Base-by-base conservation (phyloP, 2,329 filamentous ascomycete genomes). In the Fonsecaea multimorphosa region DNA sequence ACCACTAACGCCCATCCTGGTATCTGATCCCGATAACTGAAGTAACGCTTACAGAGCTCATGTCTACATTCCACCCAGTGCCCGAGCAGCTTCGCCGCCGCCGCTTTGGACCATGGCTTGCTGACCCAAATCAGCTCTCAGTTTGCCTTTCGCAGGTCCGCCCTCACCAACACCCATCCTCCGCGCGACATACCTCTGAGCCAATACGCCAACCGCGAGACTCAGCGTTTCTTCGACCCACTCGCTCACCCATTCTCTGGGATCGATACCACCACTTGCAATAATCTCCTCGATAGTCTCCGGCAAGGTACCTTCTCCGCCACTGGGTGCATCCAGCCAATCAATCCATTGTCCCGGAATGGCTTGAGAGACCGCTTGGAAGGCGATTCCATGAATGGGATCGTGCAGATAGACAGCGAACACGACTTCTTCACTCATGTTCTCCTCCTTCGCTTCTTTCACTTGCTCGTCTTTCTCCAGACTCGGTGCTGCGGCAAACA, bases 131-230 rank as follows among this genome's bases (percentile, higher is more conserved):
- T 80, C 80, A 55, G 78, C 79, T 65, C 76, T 78, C 77, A 82
- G 78, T 73, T 82, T 82, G 27, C 86, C 87, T 73, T 85, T 83
- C 8, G 82, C 84, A 29, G 85, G 76, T 8, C 84, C 90, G 74
- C 91, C 91, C 78, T 96, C 92, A 12, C 94, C 94, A 9, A 99
- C 94, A 12, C 95, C 94, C 95, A 99, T 99, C 63, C 95, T 84
- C 67, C 91, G 87, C 3, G 95, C 94, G 22, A 99, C 95, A 76
- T 99, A 99, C 69, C 93, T 85, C 84, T 99, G 95, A 1, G 95
- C 95, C 2, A 98, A 89, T 7, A 97, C 83, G 19, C 95, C 94
- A 0, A 96, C 86, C 2, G 88, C 86, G 56, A 98, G 81, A 46
- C 84, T 87, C 34, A 99, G 83, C 0, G 89, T 82, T 80, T 98